Evolutionary conservation across 1,139 yeast species (phyloP).

Genomic region (Pichia sp.): DNA sequence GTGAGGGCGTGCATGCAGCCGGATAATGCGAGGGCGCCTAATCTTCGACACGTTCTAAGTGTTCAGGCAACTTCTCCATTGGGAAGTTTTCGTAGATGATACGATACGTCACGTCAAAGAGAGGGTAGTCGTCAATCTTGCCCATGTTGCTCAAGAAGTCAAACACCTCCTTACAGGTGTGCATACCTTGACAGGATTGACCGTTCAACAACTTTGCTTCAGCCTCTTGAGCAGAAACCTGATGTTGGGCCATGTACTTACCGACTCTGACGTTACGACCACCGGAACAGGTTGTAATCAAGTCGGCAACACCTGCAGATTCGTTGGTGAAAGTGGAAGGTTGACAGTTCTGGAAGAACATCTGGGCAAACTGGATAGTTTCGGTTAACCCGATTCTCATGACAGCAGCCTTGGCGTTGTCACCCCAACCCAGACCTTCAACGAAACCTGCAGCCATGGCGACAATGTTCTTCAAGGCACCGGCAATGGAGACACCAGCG

Average conservation of each 20-base stretch:
- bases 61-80: constrained; percentile 58
- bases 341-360: constrained; percentile 64
- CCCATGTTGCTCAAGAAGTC: constrained; percentile 65
- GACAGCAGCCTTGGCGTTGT: constrained; percentile 92
- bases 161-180: constrained; percentile 85
- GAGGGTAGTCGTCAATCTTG: constrained; percentile 71
- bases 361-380: constrained; percentile 77
- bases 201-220: constrained; percentile 84
- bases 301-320: constrained; percentile 94
- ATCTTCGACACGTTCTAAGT: constrained; percentile 44
- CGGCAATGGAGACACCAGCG: constrained; percentile 90
- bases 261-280: constrained; percentile 94
- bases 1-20: neutral
- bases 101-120: constrained; percentile 79
- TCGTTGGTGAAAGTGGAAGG: constrained; percentile 83
- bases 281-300: constrained; percentile 93
- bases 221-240: constrained; percentile 69
- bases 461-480: constrained; percentile 90
- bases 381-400: constrained; percentile 92
- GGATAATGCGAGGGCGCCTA: constrained; percentile 4
- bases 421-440: constrained; percentile 97
- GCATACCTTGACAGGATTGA: constrained; percentile 90
- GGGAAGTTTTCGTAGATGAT: constrained; percentile 71
- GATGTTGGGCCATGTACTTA: constrained; percentile 65
- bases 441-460: constrained; percentile 94